phyloP scores from a whole-genome alignment of 495 filamentous ascomycete genomes.

The Sabuloglossum arenarium region DNA sequence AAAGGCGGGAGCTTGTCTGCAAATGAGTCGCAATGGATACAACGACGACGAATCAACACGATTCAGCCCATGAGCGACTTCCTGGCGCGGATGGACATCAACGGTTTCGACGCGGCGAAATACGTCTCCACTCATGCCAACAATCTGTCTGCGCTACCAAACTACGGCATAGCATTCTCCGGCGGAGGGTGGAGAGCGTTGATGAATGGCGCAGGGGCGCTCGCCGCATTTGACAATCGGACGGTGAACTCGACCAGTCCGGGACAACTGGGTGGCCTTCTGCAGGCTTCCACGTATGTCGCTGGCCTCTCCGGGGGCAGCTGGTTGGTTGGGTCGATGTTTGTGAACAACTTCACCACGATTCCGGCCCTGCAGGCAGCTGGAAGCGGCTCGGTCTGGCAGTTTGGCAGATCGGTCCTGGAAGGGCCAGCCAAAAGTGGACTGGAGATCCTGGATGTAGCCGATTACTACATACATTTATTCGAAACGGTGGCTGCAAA shows the following conservation, averaged over 20 bases:
- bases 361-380: slow-evolving; percentile 39
- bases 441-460: slow-evolving; percentile 19
- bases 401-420: slow-evolving; percentile 61
- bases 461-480: slow-evolving; percentile 48
- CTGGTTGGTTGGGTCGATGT: slow-evolving; percentile 76
- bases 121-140: slow-evolving; percentile 41
- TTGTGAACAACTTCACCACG: slow-evolving; percentile 74
- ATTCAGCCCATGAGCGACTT: slow-evolving; percentile 50
- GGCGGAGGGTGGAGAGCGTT: slow-evolving; percentile 71
- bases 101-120: slow-evolving; percentile 47
- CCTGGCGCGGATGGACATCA: slow-evolving; percentile 48
- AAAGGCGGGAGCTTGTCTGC: slow-evolving; percentile 35
- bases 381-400: slow-evolving; percentile 35
- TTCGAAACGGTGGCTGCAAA: slow-evolving; percentile 41
- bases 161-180: slow-evolving; percentile 36
- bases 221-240: slow-evolving; percentile 69
- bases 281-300: slow-evolving; percentile 72
- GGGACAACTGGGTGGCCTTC: slow-evolving; percentile 64
- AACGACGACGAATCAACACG: slow-evolving; percentile 32
- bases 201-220: slow-evolving; percentile 69
- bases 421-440: slow-evolving; percentile 26
- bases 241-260: slow-evolving; percentile 38
- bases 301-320: slow-evolving; percentile 70
- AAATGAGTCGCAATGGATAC: slow-evolving; percentile 50
- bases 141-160: slow-evolving; percentile 36